Evolutionary conservation across 176 grass and related monocot genomes (phyloP), one percentile per base, ranked within the genome.

Genomic region (Metroxylon sagu): DNA sequence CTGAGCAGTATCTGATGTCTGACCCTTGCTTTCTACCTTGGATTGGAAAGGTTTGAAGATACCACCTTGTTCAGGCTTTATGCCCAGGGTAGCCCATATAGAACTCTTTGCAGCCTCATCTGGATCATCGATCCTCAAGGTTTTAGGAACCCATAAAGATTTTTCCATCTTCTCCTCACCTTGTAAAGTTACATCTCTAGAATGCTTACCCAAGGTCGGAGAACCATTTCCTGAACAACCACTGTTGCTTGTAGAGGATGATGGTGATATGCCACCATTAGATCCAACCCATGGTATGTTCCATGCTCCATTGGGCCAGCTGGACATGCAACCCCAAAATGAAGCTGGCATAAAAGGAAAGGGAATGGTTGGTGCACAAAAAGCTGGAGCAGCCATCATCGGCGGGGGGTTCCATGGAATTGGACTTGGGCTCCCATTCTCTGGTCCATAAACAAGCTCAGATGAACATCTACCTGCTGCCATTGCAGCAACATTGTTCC

Each of bases 21-120:
- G 54, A 54, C 53, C 74, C 59, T 57, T 60, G 43, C 65, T 60
- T n/a, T 50, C 64, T 48, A 52, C 53, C 57, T 85, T 77, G 7
- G 68, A 56, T 30, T 73, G 68, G 64, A 84, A 76, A 57, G 77
- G 66, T 66, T 88, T 80, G 52, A 85, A 72, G 19, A 85, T 50
- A 48, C 72, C 52, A 62, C 59, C 75, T 27, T 88, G 72, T 5
- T 80, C 81, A 77, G 60, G 65, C 71, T 88, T 88, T 70, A 97
- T 88, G 29, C 92, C 81, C n/a, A 83, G 88, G 67, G 76, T 73
- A 19, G 76, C 51, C 81, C 78, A 78, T 75, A 97, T 80, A 14
- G 76, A 88, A 77, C 81, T 97, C 78, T 88, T 91, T 28, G 81
- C 76, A 0, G 78, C 87, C 60, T 88, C 84, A 31, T 72, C 63